Base-by-base conservation (phyloP, 805 yeast genomes). In the Saturnispora diversa region DNA sequence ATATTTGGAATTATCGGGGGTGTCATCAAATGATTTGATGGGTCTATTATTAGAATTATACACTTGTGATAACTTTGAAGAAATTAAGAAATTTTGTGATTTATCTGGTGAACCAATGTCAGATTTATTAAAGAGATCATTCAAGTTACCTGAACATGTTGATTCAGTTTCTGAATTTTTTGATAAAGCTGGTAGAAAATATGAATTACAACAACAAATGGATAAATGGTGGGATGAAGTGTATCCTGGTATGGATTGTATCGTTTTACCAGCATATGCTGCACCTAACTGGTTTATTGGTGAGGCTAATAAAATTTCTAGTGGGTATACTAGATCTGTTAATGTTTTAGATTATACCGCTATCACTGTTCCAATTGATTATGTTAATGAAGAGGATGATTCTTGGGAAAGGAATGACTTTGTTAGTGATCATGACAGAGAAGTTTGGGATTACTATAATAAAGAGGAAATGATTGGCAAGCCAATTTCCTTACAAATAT, bases 401-500 rank as follows among this genome's bases (percentile, higher is more conserved):
- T 52, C 63, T n/a, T 54, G 58, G 45, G 57, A 53, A 30, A 60
- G 58, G 4, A 37, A 49, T 4, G 71, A 66, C 34, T 58, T 52
- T 17, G 45, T 50, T 5, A 48, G 50, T 31, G 63, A 58, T 4
- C 47, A 56, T 21, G 76, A 76, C 57, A 50, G 54, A 30, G 47
- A 45, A 11, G 51, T 52, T 26, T 55, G 62, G 53, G 59, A 61
- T 10, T 53, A 64, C 28, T 75, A 75, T 57, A 70, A 68, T 40
- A 58, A 64, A 32, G 60, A 57, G 39, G 62, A 66, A 43, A 46
- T 44, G 39, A 7, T 44, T 10, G 74, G 73, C 3, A 74, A 73
- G 50, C 80, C 83, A 0, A 74, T 77, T 3, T 64, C 69, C 3
- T 47, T 77, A 6, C 85, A 79, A 52, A 46, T 79, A 19, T 68